Percentiles rank a stretch among this genome's conserved stretches.
phyloP scores from a whole-genome alignment of 306 rosid species.

The Begonia masoniana region DNA sequence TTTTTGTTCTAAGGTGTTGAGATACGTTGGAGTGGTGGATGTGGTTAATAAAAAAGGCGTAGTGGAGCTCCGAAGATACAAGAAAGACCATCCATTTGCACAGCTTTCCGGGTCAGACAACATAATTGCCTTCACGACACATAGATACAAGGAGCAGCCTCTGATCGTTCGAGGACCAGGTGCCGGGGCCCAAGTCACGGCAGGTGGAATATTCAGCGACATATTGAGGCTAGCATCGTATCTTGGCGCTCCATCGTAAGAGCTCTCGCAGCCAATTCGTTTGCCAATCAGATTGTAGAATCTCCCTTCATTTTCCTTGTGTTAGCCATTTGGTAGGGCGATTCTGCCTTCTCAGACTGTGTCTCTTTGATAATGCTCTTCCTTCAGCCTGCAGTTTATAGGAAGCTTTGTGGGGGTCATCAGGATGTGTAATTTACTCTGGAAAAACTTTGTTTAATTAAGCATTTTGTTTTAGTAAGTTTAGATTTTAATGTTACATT shows the following conservation, averaged over 20 bases:
- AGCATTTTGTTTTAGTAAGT: no score
- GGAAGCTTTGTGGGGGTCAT: no score
- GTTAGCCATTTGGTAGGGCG: no score
- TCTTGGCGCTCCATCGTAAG: slow-evolving; percentile 93
- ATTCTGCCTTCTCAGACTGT: no score
- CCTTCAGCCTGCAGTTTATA: no score
- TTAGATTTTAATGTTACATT: no score
- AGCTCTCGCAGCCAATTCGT: background rate
- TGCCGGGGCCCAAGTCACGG: slow-evolving; percentile 97
- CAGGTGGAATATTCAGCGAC: slow-evolving; percentile 92
- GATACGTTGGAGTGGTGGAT: slow-evolving; percentile 93
- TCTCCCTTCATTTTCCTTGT: background rate
- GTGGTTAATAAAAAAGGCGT: slow-evolving; percentile 49
- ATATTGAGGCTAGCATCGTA: slow-evolving; percentile 91
- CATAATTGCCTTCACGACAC: slow-evolving; percentile 84
- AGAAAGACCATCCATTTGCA: slow-evolving; percentile 91
- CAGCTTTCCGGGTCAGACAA: slow-evolving; percentile 91
- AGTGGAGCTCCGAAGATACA: slow-evolving; percentile 71
- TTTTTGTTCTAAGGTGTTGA: slow-evolving; percentile 62
- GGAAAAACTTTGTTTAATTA: no score
- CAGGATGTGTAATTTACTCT: no score
- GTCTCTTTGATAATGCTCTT: no score
- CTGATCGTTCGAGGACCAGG: slow-evolving; percentile 93
- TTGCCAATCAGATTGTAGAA: background rate
- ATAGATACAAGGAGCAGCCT: slow-evolving; percentile 71